These are phyloP conservation scores for Jacaranda copaia DNA, from an alignment of 257 asterid genomes.

Conservation along the genomic window DNA sequence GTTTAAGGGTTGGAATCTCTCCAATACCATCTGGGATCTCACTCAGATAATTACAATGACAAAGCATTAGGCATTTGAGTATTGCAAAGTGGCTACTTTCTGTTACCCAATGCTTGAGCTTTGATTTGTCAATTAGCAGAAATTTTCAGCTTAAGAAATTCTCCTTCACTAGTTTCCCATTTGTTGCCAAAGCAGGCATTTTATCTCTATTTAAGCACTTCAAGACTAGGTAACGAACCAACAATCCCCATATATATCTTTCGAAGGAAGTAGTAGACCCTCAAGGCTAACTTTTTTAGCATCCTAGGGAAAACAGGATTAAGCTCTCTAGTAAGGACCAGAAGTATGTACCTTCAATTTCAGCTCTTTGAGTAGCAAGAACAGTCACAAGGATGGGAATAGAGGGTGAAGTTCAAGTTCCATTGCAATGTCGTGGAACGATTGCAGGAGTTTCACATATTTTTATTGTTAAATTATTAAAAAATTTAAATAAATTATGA, in stretches of 20 bases:
- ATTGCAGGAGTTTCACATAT: too few relatives aligned
- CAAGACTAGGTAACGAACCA: conserved; percentile 18
- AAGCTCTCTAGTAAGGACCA: background rate
- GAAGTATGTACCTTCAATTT: background rate
- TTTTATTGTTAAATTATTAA: too few relatives aligned
- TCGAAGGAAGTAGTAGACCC: conserved; percentile 10
- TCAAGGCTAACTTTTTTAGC: conserved; percentile 17
- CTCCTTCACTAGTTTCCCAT: background rate
- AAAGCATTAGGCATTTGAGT: too few relatives aligned
- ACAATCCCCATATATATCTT: background rate
- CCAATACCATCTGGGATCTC: background rate
- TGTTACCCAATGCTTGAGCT: too few relatives aligned
- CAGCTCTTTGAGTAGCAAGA: background rate
- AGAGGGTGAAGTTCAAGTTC: too few relatives aligned
- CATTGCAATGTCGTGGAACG: too few relatives aligned
- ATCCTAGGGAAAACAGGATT: background rate
- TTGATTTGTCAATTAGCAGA: background rate
- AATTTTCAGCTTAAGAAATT: background rate
- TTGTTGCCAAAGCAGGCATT: background rate
- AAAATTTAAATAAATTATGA: too few relatives aligned
- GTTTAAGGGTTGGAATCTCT: conserved; percentile 14
- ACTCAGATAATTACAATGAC: too few relatives aligned
- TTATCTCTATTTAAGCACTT: conserved; percentile 21
- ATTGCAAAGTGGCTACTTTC: too few relatives aligned
- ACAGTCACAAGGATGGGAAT: too few relatives aligned